Evolutionary conservation across 139 green algal genomes (phyloP), one percentile per base, ranked within the genome.

Genomic region (Chlamydomonas schloesseri): DNA sequence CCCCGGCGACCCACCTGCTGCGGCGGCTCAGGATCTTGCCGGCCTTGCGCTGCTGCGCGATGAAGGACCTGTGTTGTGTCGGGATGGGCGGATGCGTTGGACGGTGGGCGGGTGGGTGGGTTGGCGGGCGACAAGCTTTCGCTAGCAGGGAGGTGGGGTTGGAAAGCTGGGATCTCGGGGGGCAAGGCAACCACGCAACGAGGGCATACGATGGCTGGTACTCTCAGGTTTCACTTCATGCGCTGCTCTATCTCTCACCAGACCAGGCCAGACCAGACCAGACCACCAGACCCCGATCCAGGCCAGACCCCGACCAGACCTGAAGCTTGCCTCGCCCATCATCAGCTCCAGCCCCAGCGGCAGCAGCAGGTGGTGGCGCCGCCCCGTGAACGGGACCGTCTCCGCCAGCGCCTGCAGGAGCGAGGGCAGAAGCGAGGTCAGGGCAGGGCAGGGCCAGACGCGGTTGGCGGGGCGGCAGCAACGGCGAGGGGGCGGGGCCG

Each of bases 261-360:
- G n/a, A n/a, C n/a, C n/a, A n/a, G n/a, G n/a, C n/a, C n/a, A n/a
- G n/a, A n/a, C n/a, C 67, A 29, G 5, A 72, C 53, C 69, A 2
- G 0, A 1, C 34, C 34, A 13, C 10, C 9, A 17, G 33, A 15
- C 36, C 69, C 26, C 33, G 9, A 31, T 0, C 0, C 68, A 29
- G 34, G 3, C 37, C 26, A 3, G 11, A 34, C 36, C 69, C 8
- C 34, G 15, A 13, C 18, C 71, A 0, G 24, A 76, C 71, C 71
- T 57, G 71, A 76, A 76, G 71, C 71, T 76, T 37, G 71, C 37
- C 71, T 76, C 71, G 28, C 71, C 71, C 71, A 76, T 76, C 6
- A 26, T 26, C 37, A 76, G 71, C 71, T 76, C 71, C 37, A 76
- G 42, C 11, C 28, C 28, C 71, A 76, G 71, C 37, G 71, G 71